phyloP scores from a whole-genome alignment of 2,329 filamentous ascomycete genomes.

The Penicillium fuscoglaucum region DNA sequence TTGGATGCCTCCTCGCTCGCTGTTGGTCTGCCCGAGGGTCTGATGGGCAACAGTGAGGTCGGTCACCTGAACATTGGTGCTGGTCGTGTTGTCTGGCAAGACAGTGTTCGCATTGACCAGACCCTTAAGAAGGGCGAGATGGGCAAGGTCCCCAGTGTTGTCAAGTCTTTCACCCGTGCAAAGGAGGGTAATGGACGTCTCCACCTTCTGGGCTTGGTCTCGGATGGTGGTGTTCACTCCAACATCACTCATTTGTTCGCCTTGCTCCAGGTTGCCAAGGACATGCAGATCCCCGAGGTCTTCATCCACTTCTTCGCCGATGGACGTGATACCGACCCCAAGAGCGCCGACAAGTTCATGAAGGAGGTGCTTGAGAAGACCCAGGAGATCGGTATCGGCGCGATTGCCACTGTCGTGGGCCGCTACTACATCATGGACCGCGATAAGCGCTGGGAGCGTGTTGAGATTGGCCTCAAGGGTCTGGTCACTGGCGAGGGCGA shows the following conservation, averaged over 20 bases:
- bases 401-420: conserved; percentile 90
- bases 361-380: conserved; percentile 76
- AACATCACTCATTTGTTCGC: conserved; percentile 92
- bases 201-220: conserved; percentile 88
- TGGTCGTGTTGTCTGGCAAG: conserved; percentile 97
- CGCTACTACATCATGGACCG: conserved; percentile 99
- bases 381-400: conserved; percentile 80
- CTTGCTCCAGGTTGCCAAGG: conserved; percentile 86
- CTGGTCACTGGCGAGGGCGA: conserved; percentile 85
- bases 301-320: conserved; percentile 99
- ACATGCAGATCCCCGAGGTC: conserved; percentile 80
- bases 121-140: conserved; percentile 84
- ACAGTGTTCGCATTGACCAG: conserved; percentile 93
- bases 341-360: conserved; percentile 86
- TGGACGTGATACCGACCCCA: conserved; percentile 95
- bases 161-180: conserved; percentile 72
- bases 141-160: conserved; percentile 73
- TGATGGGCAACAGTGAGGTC: conserved; percentile 99
- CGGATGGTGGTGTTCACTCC: conserved; percentile 93
- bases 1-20: conserved; percentile 95
- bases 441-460: conserved; percentile 97
- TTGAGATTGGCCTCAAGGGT: conserved; percentile 87
- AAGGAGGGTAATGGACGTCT: conserved; percentile 88
- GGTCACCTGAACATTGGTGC: conserved; percentile 98
- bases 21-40: conserved; percentile 89